Conservation (phyloP, 495 filamentous ascomycete species). For the Durotheca rogersii region DNA sequence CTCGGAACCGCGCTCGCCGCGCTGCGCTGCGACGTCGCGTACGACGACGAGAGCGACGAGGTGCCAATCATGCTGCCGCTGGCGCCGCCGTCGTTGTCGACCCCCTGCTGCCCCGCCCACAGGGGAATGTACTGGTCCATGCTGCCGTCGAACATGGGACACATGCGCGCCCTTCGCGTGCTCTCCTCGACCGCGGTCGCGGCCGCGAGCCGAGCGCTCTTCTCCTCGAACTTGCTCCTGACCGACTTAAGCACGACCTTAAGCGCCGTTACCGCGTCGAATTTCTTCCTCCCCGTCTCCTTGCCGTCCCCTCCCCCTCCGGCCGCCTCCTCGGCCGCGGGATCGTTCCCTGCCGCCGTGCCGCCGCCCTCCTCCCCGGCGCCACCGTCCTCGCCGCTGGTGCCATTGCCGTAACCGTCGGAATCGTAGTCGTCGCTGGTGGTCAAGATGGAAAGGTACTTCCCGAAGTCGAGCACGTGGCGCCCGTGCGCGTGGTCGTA, state of each 20-base stretch:
- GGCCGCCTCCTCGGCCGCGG: constrained; percentile 2
- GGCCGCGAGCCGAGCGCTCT: constrained; percentile 33
- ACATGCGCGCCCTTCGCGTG: constrained; percentile 20
- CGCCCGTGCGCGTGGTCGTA: constrained; percentile 42
- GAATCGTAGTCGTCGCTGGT: constrained; percentile 35
- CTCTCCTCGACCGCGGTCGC: constrained; percentile 12
- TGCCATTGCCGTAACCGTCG: constrained; percentile 6
- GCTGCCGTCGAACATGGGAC: constrained; percentile 51
- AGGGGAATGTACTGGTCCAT: constrained; percentile 41
- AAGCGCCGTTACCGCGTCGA: constrained; percentile 41
- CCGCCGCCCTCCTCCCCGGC: neutral
- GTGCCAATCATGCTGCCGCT: too few species aligned
- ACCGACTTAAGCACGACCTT: constrained; percentile 44
- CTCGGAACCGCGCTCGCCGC: constrained; percentile 1
- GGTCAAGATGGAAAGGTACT: too few species aligned
- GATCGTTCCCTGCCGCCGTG: neutral
- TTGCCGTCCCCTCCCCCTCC: neutral
- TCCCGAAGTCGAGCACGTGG: constrained; percentile 33
- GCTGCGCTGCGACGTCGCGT: constrained; percentile 13
- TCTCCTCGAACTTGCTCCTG: constrained; percentile 39
- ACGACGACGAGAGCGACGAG: too few species aligned
- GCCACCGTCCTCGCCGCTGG: neutral
- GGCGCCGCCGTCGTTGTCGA: neutral
- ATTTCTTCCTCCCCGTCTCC: constrained; percentile 10
- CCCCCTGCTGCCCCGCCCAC: constrained; percentile 40